These are phyloP conservation scores for Marvania coccoides DNA, from an alignment of 139 green algal species.

Conservation along the genomic window DNA sequence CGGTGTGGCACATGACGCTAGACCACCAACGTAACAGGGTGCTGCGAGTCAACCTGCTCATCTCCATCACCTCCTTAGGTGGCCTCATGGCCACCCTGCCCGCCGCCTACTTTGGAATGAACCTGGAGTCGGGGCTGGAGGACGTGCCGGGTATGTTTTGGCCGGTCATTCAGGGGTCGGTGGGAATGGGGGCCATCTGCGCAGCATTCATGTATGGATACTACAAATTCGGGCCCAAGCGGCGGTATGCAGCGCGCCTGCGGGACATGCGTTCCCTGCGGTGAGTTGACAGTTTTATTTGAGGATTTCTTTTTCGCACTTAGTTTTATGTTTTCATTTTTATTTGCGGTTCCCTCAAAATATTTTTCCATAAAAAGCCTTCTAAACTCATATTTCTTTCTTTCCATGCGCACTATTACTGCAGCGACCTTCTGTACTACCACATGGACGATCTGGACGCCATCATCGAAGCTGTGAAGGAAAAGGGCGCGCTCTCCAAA, in stretches of 20 bases:
- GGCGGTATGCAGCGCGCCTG: conserved; percentile 22
- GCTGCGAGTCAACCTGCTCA: conserved; percentile 42
- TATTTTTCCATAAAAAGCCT: no score
- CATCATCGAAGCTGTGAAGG: neutral
- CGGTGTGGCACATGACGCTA: conserved; percentile 53
- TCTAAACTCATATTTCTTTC: no score
- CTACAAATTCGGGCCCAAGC: conserved; percentile 30
- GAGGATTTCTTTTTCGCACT: no score
- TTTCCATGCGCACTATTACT: no score
- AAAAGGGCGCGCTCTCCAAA: conserved; percentile 2
- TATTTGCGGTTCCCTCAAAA: no score
- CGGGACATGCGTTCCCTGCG: conserved; percentile 36
- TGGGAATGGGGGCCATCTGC: neutral
- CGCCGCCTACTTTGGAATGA: conserved; percentile 51
- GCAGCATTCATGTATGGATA: conserved; percentile 21
- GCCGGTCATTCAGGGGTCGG: conserved; percentile 15
- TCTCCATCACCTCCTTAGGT: conserved; percentile 25
- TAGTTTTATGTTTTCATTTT: no score
- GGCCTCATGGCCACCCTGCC: conserved; percentile 30
- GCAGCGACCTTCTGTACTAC: conserved; percentile 34
- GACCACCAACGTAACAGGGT: conserved; percentile 46
- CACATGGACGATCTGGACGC: conserved; percentile 48
- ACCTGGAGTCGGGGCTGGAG: conserved; percentile 36
- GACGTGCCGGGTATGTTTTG: conserved; percentile 28
- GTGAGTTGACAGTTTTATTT: no score